Percentiles rank a stretch among this genome's conserved stretches.
phyloP scores from a whole-genome alignment of 352 stramenopile genomes.

The Phytopythium montanum region DNA sequence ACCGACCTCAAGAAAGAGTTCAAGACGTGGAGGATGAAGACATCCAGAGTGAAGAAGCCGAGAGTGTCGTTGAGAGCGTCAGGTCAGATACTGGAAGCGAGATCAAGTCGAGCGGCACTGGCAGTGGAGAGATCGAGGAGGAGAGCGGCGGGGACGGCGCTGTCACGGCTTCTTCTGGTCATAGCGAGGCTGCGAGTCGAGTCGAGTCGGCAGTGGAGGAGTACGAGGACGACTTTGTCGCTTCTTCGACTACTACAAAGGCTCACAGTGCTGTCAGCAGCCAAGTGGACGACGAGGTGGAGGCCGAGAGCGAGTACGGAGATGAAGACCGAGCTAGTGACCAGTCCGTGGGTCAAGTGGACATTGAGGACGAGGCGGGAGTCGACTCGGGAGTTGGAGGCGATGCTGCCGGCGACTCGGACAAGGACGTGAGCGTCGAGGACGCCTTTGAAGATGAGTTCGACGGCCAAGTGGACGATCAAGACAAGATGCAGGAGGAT shows the following conservation, averaged over 20 bases:
- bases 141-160: slow-evolving; percentile 4
- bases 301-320: slow-evolving; percentile 1
- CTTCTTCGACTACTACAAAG: slow-evolving; percentile 17
- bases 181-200: neutral
- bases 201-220: slow-evolving; percentile 13
- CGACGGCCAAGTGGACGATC: neutral
- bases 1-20: too few relatives aligned
- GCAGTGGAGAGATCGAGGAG: slow-evolving; percentile 2
- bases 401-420: neutral
- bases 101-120: neutral
- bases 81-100: slow-evolving; percentile 13
- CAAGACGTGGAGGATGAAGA: neutral
- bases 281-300: neutral
- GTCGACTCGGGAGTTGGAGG: neutral
- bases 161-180: neutral
- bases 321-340: neutral
- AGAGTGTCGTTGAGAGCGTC: slow-evolving; percentile 8
- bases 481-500: neutral
- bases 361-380: neutral
- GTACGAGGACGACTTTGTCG: slow-evolving; percentile 52
- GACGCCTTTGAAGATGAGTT: slow-evolving; percentile 8
- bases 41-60: neutral
- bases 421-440: neutral
- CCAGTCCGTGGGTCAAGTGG: neutral
- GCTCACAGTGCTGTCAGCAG: neutral